Conservation (phyloP, 2,329 filamentous ascomycete species). For the Aspergillus versicolor region DNA sequence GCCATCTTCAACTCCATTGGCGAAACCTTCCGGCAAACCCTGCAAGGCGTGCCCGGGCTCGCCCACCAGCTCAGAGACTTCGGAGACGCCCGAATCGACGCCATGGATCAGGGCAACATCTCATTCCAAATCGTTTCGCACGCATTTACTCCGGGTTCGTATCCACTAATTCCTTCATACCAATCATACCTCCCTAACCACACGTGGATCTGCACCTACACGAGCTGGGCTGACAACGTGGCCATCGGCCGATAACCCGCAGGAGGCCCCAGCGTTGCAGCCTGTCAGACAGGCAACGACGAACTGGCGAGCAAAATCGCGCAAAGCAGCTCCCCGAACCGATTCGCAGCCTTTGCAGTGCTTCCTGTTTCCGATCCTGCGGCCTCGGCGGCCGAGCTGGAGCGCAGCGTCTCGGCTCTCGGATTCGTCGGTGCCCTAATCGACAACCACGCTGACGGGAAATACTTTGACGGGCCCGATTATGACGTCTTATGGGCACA, state of each 20-base stretch:
- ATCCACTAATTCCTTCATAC: no score
- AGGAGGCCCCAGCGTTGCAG: background rate
- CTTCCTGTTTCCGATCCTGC: constrained; percentile 32
- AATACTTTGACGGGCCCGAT: constrained; percentile 57
- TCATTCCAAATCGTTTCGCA: background rate
- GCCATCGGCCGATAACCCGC: background rate
- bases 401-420: constrained; percentile 50
- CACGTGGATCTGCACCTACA: no score
- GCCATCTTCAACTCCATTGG: background rate
- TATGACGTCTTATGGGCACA: constrained; percentile 58
- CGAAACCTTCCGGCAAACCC: background rate
- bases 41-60: background rate
- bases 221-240: background rate
- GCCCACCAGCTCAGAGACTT: background rate
- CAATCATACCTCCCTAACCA: no score
- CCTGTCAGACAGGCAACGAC: background rate
- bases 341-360: constrained; percentile 15
- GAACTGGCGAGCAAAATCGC: background rate
- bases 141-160: background rate
- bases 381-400: constrained; percentile 30
- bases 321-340: background rate
- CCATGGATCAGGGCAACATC: background rate
- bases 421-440: constrained; percentile 61
- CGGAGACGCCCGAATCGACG: background rate
- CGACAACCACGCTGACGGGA: constrained; percentile 56